A percentile compares a stretch with the other conserved stretches of the same genome.
Conservation (phyloP, 23 red algal species). For the Gracilaria gracilis region DNA sequence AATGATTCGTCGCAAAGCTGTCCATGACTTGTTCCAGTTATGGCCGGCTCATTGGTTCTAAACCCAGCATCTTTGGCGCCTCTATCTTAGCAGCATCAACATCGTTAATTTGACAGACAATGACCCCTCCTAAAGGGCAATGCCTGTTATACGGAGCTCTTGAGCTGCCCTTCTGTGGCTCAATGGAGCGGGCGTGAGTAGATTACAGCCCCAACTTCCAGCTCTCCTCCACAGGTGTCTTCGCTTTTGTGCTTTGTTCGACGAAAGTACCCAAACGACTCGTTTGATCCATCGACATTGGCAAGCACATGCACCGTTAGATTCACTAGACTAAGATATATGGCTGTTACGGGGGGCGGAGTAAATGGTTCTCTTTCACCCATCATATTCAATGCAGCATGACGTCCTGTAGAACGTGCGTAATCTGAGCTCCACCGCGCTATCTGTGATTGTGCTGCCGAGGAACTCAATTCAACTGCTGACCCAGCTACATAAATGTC, state of each 20-base stretch:
- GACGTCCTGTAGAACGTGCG: conserved; percentile 50
- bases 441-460: conserved; percentile 15
- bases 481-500: conserved; percentile 64
- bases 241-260: conserved; percentile 44
- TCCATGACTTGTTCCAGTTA: conserved; percentile 59
- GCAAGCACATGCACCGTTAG: conserved; percentile 52
- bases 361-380: conserved; percentile 50
- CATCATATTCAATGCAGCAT: conserved; percentile 68
- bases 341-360: background rate
- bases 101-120: conserved; percentile 15
- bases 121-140: conserved; percentile 63
- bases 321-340: conserved; percentile 29
- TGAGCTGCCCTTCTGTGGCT: conserved; percentile 53
- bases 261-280: conserved; percentile 65
- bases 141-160: conserved; percentile 45
- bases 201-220: conserved; percentile 50
- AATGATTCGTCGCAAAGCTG: conserved; percentile 31
- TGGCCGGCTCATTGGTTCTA: conserved; percentile 36
- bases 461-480: conserved; percentile 8
- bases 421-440: conserved; percentile 66
- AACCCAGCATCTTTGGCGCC: conserved; percentile 23
- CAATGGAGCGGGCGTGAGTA: conserved; percentile 51
- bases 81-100: conserved; percentile 14
- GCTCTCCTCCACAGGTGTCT: conserved; percentile 54
- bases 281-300: conserved; percentile 53